Conservation (phyloP, 169 alveolate genomes). For the Eimeria brunetti region DNA sequence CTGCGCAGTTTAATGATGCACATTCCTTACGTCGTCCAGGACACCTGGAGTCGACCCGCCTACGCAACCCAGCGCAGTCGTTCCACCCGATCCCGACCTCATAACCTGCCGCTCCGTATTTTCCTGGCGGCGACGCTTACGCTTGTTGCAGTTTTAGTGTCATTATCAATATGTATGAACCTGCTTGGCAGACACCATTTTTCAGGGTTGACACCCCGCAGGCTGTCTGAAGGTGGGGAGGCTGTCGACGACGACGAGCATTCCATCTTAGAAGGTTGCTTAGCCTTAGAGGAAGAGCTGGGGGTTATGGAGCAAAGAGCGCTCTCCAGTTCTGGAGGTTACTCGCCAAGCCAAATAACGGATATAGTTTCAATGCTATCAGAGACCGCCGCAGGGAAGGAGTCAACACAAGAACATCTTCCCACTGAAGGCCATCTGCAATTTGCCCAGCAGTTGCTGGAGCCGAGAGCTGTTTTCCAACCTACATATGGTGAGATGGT, state of each 20-base stretch:
- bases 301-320: conserved; percentile 2
- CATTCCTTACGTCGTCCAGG: background rate
- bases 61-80: background rate
- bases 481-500: background rate
- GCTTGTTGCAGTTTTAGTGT: background rate
- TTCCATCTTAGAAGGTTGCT: background rate
- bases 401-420: background rate
- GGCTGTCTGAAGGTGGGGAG: background rate
- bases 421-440: background rate
- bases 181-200: background rate
- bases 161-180: background rate
- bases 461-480: background rate
- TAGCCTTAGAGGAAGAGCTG: background rate
- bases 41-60: background rate
- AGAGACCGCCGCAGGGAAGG: background rate
- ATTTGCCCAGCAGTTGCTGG: background rate
- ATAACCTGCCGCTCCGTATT: background rate
- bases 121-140: background rate
- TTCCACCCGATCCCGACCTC: background rate
- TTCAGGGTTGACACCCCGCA: background rate
- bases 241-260: background rate
- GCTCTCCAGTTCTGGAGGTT: background rate
- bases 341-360: background rate
- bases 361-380: background rate
- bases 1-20: background rate